phyloP scores from a whole-genome alignment of 768 basidiomycete genomes.

The Leucocoprinus birnbaumii region DNA sequence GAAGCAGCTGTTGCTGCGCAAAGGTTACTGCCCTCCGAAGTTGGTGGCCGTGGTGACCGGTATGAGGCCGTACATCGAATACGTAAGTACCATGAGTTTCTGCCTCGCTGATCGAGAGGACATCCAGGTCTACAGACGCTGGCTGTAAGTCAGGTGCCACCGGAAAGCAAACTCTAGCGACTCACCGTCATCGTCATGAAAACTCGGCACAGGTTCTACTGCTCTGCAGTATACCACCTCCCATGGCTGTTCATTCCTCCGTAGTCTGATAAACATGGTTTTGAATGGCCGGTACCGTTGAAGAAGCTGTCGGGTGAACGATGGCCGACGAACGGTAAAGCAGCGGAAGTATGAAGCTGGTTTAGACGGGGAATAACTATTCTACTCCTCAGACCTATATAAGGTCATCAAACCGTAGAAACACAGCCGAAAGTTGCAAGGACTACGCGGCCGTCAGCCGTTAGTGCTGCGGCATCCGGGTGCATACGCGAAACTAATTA shows the following conservation, averaged over 20 bases:
- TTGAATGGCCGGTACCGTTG: too few species aligned
- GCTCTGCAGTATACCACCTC: constrained; percentile 70
- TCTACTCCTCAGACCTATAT: constrained; percentile 1
- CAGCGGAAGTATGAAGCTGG: constrained; percentile 14
- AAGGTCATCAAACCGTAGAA: background rate
- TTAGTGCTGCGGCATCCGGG: constrained; percentile 8
- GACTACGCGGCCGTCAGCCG: constrained; percentile 6
- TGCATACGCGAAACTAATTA: background rate
- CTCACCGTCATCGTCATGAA: constrained; percentile 60
- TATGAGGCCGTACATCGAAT: constrained; percentile 49
- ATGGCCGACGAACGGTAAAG: too few species aligned
- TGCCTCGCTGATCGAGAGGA: constrained; percentile 48
- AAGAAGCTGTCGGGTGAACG: too few species aligned
- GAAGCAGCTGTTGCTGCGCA: constrained; percentile 61
- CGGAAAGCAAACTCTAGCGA: background rate
- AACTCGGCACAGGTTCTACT: constrained; percentile 64
- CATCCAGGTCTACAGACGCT: constrained; percentile 48
- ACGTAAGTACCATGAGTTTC: constrained; percentile 61
- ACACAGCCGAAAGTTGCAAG: background rate
- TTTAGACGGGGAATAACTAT: background rate
- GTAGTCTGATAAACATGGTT: constrained; percentile 40
- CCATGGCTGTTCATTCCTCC: constrained; percentile 65
- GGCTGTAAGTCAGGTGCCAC: background rate
- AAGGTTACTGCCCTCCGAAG: constrained; percentile 54
- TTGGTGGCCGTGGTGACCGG: constrained; percentile 39